Conservation (phyloP, 1,284 basidiomycete species). For the Pascua sp. region DNA sequence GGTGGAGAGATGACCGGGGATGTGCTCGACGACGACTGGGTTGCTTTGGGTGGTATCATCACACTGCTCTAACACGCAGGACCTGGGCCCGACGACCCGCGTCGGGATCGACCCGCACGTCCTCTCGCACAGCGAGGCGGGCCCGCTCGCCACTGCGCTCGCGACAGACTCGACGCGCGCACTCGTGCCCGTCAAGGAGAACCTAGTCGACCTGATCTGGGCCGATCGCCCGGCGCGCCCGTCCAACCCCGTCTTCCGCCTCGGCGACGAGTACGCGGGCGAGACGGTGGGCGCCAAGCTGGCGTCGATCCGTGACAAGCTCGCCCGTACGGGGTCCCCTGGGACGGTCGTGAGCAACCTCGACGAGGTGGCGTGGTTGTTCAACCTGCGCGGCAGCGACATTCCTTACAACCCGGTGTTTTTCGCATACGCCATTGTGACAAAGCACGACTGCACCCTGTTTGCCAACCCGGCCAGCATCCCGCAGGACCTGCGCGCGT, state of each 20-base stretch:
- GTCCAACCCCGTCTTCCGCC: slow-evolving; percentile 64
- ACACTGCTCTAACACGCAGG: slow-evolving; percentile 48
- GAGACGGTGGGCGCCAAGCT: slow-evolving; percentile 67
- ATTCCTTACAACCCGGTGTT: slow-evolving; percentile 96
- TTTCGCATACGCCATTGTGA: slow-evolving; percentile 85
- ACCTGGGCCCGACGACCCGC: slow-evolving; percentile 59
- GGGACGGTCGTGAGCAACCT: slow-evolving; percentile 74
- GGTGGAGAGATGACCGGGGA: background rate
- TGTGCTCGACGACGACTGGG: background rate
- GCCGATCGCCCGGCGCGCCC: slow-evolving; percentile 63
- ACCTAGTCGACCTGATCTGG: slow-evolving; percentile 85
- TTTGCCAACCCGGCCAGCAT: slow-evolving; percentile 71
- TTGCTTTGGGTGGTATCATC: too few relatives aligned
- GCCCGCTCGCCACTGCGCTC: slow-evolving; percentile 34
- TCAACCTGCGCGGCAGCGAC: slow-evolving; percentile 89
- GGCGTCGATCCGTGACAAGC: slow-evolving; percentile 60
- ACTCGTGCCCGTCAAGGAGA: slow-evolving; percentile 63
- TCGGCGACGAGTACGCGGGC: slow-evolving; percentile 64
- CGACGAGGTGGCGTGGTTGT: slow-evolving; percentile 89
- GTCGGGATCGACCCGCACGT: slow-evolving; percentile 80
- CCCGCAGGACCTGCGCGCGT: slow-evolving; percentile 57
- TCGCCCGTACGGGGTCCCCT: slow-evolving; percentile 62
- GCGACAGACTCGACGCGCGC: slow-evolving; percentile 50
- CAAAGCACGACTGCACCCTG: slow-evolving; percentile 62
- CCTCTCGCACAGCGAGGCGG: slow-evolving; percentile 60